Percentiles rank a stretch among this genome's conserved stretches.
Conservation (phyloP, 768 basidiomycete species). For the Podaxis mareebaensis region DNA sequence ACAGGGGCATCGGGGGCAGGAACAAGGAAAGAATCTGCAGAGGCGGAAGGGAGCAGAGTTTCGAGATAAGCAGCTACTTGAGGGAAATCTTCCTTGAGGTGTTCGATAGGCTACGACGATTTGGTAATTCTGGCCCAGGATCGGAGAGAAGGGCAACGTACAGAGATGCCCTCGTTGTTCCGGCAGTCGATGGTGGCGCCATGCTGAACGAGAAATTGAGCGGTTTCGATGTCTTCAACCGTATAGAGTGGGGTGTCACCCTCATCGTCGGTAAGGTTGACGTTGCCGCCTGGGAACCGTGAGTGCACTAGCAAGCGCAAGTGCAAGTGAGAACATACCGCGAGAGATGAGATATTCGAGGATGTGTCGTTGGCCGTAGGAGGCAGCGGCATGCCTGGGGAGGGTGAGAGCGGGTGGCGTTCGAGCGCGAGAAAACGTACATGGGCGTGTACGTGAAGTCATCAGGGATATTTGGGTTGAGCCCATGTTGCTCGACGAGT, state of each 20-base stretch:
- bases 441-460: conserved; percentile 80
- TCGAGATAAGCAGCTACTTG: conserved; percentile 64
- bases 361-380: conserved; percentile 79
- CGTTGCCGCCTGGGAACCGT: conserved; percentile 66
- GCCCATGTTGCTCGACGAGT: conserved; percentile 57
- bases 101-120: conserved; percentile 59
- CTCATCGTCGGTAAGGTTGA: conserved; percentile 83
- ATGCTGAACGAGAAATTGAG: conserved; percentile 74
- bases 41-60: conserved; percentile 30
- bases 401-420: conserved; percentile 20
- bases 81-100: conserved; percentile 72
- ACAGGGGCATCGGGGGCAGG: background rate
- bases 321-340: conserved; percentile 39
- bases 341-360: conserved; percentile 76
- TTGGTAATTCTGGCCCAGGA: conserved; percentile 13
- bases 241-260: conserved; percentile 93
- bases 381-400: conserved; percentile 88
- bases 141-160: conserved; percentile 37
- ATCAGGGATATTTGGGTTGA: conserved; percentile 66
- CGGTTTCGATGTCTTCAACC: conserved; percentile 79
- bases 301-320: conserved; percentile 11
- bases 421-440: conserved; percentile 35
- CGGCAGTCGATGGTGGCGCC: conserved; percentile 65
- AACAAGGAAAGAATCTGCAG: conserved; percentile 23
- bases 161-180: conserved; percentile 77